Evolutionary conservation across 371 early-diverging fungal species (phyloP), one percentile per base, ranked within the genome.

Genomic region (Haplosporangium sp.): DNA sequence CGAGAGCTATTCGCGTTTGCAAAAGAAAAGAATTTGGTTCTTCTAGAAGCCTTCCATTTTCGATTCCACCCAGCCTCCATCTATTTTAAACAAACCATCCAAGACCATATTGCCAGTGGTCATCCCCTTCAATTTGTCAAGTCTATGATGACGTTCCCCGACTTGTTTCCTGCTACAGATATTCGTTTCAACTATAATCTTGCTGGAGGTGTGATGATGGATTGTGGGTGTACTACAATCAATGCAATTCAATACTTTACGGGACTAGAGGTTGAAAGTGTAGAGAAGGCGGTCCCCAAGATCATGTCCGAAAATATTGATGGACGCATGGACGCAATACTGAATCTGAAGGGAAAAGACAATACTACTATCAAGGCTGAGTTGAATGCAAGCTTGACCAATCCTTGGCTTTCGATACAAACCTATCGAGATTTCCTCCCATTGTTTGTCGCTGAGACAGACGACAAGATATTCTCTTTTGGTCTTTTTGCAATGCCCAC

Each of bases 11-110:
- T 76, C n/a, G 71, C 47, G 0, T 48, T 73, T 4, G 79, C 74
- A 10, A 50, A 65, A 19, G 67, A 52, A 52, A 67, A 81, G 45
- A 69, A 81, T 56, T 61, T 84, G 27, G 74, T 88, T 10, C 73
- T 85, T 17, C 63, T 81, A 5, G 87, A 88, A 60, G 88, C 87
- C 4, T 87, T 84, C 69, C 86, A 88, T 71, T 85, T 76, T 60
- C 75, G 83, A 11, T 76, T 73, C 45, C 88, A 88, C 65, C 86
- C 86, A 9, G 76, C 77, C 1, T 67, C 83, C 1, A 40, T 67
- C 44, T 52, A 45, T 10, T 69, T 85, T 58, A 63, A 63, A 6
- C 58, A 77, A 5, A 19, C 78, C n/a, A 39, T 85, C 2, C 66
- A 67, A 13, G 27, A 61, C 62, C 4, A 82, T 53, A 56, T 72